Evolutionary conservation across 352 stramenopile species (phyloP).

Genomic region (Pythium dissotocum): DNA sequence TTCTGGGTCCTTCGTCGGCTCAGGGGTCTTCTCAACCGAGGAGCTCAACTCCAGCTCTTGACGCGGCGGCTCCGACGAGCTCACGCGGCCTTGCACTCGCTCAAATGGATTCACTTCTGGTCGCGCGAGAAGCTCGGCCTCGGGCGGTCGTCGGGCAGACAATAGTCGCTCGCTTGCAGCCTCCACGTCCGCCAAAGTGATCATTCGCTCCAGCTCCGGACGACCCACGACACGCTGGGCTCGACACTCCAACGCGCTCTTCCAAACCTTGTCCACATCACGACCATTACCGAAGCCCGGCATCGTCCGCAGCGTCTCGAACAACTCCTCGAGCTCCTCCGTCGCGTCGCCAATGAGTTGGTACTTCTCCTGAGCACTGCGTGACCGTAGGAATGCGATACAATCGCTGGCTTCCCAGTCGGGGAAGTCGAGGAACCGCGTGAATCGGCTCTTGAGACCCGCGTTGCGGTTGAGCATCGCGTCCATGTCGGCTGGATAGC

Average conservation of each 20-base stretch:
- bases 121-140: conserved; percentile 33
- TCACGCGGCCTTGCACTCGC: conserved; percentile 5
- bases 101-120: conserved; percentile 3
- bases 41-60: background rate
- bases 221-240: conserved; percentile 52
- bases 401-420: conserved; percentile 88
- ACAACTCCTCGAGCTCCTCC: conserved; percentile 32
- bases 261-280: conserved; percentile 70
- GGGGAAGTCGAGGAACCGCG: conserved; percentile 85
- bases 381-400: conserved; percentile 55
- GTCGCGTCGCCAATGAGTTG: conserved; percentile 33
- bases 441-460: conserved; percentile 91
- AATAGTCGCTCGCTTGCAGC: conserved; percentile 41
- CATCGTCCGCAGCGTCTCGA: conserved; percentile 42
- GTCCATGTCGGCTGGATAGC: conserved; percentile 89
- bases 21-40: background rate
- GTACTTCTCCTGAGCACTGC: conserved; percentile 45
- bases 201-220: conserved; percentile 48
- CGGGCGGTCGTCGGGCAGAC: conserved; percentile 39
- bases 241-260: conserved; percentile 60
- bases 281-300: conserved; percentile 75
- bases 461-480: conserved; percentile 88
- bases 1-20: background rate
- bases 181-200: conserved; percentile 46
- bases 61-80: conserved; percentile 5